Evolutionary conservation across 2,329 filamentous ascomycete genomes (phyloP), one percentile per base, ranked within the genome.

Genomic region (Aspergillus melleus): DNA sequence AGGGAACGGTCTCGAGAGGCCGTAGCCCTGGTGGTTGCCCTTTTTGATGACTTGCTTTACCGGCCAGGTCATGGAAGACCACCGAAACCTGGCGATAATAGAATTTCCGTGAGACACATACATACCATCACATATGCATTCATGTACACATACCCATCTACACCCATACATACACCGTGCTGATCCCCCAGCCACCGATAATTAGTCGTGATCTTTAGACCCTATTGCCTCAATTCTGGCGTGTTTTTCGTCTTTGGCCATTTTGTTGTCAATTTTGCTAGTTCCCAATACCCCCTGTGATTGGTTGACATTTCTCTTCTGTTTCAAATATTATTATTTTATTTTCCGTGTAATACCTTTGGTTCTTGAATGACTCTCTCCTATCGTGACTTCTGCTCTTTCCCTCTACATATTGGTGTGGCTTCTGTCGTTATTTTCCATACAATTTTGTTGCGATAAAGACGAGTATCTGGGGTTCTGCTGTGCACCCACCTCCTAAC

Each of bases 221-320:
- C 4, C 20, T 47, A 47, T 20, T n/a, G 36, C 16, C 36, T 24
- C 16, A 47, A 12, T 20, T 22, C 44, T 16, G 44, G 11, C 49
- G 14, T n/a, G 26, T 19, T 16, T 14, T 4, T 51, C 14, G 19
- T 32, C 24, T 6, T 29, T 29, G 16, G 24, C 29, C 24, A 9
- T 55, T 36, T 20, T 54, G 16, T 29, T 29, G 50, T 56, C 49
- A 42, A n/a, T 57, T 58, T 60, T 54, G 49, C 26, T 57, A 20
- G 24, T 55, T 55, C 54, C 47, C 59, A 64, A 65, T 65, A 65
- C 63, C 63, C 63, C 55, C 55, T 59, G 55, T 36, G 52, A 59
- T 53, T 63, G 58, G 58, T 50, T 60, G 53, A 59, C 59, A 61
- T 59, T 59, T 53, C 11, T 46, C 26, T 39, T 49, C 50, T 26